Evolutionary conservation across 2,329 filamentous ascomycete genomes (phyloP).

Genomic region (Colletotrichum higginsianum): DNA sequence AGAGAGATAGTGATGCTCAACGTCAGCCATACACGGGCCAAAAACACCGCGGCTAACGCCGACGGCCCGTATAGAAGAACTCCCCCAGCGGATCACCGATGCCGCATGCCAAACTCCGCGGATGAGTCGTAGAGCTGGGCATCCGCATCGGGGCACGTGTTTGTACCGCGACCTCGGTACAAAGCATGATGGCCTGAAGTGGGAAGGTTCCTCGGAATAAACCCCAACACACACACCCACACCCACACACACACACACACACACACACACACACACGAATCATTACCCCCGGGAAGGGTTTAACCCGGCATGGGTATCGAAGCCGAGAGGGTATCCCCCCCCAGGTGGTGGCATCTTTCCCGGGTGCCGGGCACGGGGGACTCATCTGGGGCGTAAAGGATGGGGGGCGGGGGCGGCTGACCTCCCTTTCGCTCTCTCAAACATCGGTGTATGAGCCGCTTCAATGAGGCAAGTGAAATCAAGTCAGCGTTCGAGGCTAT

Average conservation of each 20-base stretch:
- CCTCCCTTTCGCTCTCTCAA: background rate
- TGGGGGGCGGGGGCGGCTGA: background rate
- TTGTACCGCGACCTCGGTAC: background rate
- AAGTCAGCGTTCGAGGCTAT: background rate
- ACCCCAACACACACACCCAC: background rate
- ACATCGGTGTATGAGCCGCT: too few species aligned
- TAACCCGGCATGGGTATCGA: background rate
- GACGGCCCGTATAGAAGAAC: background rate
- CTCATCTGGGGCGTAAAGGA: background rate
- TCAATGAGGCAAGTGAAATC: background rate
- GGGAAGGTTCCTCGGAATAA: background rate
- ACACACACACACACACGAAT: background rate
- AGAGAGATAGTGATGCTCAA: too few species aligned
- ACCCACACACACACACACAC: background rate
- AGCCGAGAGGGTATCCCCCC: background rate
- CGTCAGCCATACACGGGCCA: background rate
- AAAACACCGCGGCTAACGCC: background rate
- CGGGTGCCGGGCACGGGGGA: background rate
- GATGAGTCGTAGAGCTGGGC: background rate
- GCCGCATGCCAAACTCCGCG: too few species aligned
- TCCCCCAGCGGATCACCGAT: too few species aligned
- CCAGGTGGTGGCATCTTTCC: background rate
- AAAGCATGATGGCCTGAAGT: background rate
- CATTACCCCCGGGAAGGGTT: background rate
- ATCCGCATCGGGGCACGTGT: slow-evolving; percentile 9